phyloP scores from a whole-genome alignment of 768 basidiomycete species.

The Glaciozyma martinii region DNA sequence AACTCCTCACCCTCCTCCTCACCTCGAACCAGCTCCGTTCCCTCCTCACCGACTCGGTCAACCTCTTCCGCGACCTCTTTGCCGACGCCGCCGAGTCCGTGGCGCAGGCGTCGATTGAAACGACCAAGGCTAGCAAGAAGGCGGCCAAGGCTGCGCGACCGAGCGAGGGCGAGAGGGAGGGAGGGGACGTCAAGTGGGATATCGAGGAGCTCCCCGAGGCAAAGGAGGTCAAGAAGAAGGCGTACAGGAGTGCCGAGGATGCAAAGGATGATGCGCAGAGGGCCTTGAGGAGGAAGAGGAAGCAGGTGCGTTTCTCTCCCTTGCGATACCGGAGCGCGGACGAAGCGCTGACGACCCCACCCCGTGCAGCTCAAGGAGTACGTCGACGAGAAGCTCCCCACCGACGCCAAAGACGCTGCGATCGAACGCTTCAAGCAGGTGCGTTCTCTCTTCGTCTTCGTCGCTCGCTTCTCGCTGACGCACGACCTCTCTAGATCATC shows the following conservation, averaged over 20 bases:
- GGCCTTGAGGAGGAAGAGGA: slow-evolving; percentile 15
- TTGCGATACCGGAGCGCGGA: slow-evolving; percentile 27
- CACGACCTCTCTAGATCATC: slow-evolving; percentile 29
- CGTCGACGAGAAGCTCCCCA: slow-evolving; percentile 41
- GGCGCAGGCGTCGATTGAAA: slow-evolving; percentile 33
- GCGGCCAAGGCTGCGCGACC: slow-evolving; percentile 37
- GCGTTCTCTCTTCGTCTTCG: background rate
- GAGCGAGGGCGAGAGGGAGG: slow-evolving; percentile 36
- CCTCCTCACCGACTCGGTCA: slow-evolving; percentile 38
- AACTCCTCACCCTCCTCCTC: slow-evolving; percentile 39
- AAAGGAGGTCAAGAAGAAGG: slow-evolving; percentile 18
- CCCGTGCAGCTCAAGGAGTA: slow-evolving; percentile 16
- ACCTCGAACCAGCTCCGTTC: slow-evolving; percentile 40
- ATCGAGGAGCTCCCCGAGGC: slow-evolving; percentile 33
- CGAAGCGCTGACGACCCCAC: background rate
- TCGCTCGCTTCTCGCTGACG: background rate
- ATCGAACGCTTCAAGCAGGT: slow-evolving; percentile 39
- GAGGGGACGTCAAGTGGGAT: slow-evolving; percentile 41
- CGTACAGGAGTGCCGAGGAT: slow-evolving; percentile 31
- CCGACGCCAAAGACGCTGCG: slow-evolving; percentile 40
- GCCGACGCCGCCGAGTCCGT: slow-evolving; percentile 40
- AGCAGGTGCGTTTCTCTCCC: slow-evolving; percentile 14
- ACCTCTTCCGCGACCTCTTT: slow-evolving; percentile 41
- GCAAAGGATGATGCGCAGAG: slow-evolving; percentile 25
- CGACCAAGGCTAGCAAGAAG: slow-evolving; percentile 34